Base-by-base conservation (phyloP, 345 rosid genomes). In the Laguncularia racemosa region DNA sequence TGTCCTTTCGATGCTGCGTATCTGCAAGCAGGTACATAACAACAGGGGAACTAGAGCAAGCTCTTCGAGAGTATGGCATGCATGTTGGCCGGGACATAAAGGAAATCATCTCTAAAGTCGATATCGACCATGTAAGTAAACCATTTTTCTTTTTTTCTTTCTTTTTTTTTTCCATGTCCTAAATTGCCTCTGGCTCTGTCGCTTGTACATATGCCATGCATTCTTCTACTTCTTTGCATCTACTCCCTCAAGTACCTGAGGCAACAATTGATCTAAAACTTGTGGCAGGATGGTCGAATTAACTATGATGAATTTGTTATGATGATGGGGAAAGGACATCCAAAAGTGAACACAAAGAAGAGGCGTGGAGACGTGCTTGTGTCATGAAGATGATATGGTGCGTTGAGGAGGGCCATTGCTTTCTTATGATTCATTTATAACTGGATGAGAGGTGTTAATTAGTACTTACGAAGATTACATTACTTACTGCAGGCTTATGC, bases 321-420 rank as follows among this genome's bases (percentile, higher is more conserved):
- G 10, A 93, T 93, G 97, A 93, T 93, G 99, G 79, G 77, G 62
- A 93, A 87, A 79, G 96, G 91, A 60, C 89, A 81, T 70, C 85
- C 82, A 1, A 89, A 91, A 62, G 81, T 76, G 18, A 77, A 82
- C 66, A 90, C 86, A 26, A 92, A 89, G 82, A 92, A 89, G 75
- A 72, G 95, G 48, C 92, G 93, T 13, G 60, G 66, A 33, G 33
- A 48, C 17, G 14, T 40, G 40, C 26, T 76, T 53, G 60, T 76
- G 46, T 68, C 74, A 72, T 38, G 9, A n/a, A n/a, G n/a, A n/a
- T 7, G 15, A 23, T 23, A 23, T 23, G 28, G 28, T 23, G 28
- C 28, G 5, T 23, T 0, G 28, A 23, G 28, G 5, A 6, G 5
- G 5, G 28, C 28, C 28, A 23, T 23, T 23, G 28, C 5, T 23